Percentiles rank a stretch among this genome's conserved stretches.
These are phyloP conservation scores for Fusarium denticulatum DNA, from an alignment of 2,329 filamentous ascomycete genomes.

Conservation along the genomic window DNA sequence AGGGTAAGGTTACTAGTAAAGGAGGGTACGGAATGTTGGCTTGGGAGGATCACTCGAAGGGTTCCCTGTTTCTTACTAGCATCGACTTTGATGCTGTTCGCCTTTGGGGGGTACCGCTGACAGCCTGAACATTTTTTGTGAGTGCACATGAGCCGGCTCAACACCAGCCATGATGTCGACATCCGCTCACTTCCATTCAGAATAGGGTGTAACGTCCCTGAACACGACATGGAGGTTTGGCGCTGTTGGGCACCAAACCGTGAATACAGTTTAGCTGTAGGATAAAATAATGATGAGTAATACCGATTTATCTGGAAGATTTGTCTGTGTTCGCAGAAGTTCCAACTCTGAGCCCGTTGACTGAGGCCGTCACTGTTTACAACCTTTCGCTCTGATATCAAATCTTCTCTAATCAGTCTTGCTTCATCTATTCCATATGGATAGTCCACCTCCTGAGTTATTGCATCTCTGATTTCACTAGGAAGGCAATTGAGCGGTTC, in stretches of 20 bases:
- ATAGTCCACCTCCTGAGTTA: neutral
- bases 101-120: conserved; percentile 21
- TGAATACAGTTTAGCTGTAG: neutral
- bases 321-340: neutral
- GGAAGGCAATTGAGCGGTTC: neutral
- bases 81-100: conserved; percentile 26
- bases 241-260: too few relatives aligned
- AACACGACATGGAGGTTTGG: neutral
- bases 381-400: conserved; percentile 17
- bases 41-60: conserved; percentile 6
- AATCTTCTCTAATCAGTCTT: conserved; percentile 3
- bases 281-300: too few relatives aligned
- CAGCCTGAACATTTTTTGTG: neutral
- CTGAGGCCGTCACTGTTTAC: neutral
- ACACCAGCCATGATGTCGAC: neutral
- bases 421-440: conserved; percentile 11
- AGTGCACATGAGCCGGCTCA: too few relatives aligned
- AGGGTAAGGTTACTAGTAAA: conserved; percentile 16
- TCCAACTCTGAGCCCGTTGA: neutral
- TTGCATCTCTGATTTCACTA: neutral
- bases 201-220: too few relatives aligned
- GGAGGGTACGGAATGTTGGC: conserved; percentile 4
- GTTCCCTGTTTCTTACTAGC: neutral
- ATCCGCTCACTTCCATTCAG: too few relatives aligned
- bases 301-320: neutral